Base-by-base conservation (phyloP, 352 stramenopile genomes). In the Phytophthora megakarya region DNA sequence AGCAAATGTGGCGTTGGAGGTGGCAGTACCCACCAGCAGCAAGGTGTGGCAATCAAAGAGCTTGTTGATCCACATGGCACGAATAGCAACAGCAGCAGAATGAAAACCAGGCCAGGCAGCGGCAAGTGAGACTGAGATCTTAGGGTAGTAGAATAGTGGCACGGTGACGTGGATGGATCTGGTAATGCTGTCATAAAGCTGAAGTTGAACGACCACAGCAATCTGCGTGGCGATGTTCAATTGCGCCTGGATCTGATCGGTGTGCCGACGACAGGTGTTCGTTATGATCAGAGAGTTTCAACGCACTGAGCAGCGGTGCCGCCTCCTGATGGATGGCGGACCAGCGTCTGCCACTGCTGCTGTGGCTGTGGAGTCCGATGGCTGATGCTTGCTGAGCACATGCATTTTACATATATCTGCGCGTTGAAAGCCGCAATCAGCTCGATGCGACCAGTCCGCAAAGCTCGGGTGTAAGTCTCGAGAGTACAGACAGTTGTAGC, bases 171-270 rank as follows among this genome's bases (percentile, higher is more conserved):
- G 35, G 35, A 37, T 28, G 15, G 45, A 58, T 49, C 47, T 65
- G 37, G 40, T 61, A 66, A 66, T 28, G 49, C 32, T 64, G 65
- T 73, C 52, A 65, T 73, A 70, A 49, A 70, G 65, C 59, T 53
- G 43, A 66, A 53, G 52, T 72, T 63, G 65, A 47, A 55, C 47
- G 54, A 49, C 54, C 50, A 52, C 45, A n/a, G 35, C 25, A 21
- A 11, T 35, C 30, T 35, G 30, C 30, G 15, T 42, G 13, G 26
- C 42, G 54, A 48, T 35, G 38, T 37, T 65, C 32, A 52, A 61
- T 61, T 61, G 53, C 53, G 26, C 7, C 18, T 5, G 5, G 30
- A 68, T 63, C 60, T 68, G 60, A 57, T 68, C 51, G 43, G 48
- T 13, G 23, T 37, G 33, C 30, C 49, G 38, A 32, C 25, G 25